Base-by-base conservation (phyloP, 2,329 filamentous ascomycete species). In the Calycina herbarum region DNA sequence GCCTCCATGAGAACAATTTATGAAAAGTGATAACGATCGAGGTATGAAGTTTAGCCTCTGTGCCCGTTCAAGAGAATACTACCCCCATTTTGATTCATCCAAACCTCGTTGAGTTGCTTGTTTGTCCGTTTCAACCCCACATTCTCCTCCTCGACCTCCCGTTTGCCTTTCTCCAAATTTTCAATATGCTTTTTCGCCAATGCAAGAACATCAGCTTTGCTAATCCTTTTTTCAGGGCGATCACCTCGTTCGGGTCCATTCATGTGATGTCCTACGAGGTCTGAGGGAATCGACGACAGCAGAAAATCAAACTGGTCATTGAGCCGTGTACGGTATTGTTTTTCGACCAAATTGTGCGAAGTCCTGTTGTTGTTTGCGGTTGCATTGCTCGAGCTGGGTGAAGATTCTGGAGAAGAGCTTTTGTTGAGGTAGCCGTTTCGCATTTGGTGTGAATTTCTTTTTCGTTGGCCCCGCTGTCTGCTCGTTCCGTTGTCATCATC, bases 121-220 rank as follows among this genome's bases (percentile, higher is more conserved):
- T 35, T 57, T 33, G 24, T 33, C 27, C 27, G 6, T 35, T 31
- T 35, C 27, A 57, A 35, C 10, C 13, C 56, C 56, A 33, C 10
- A n/a, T 57, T 57, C 15, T 57, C 56, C 20, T 27, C 8, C 24
- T 54, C 48, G 1, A 54, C 7, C 48, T 54, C 48, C 5, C 20
- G 48, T 24, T 54, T 54, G 13, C 20, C 20, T 35, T 57, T 33
- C 29, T 57, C n/a, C 56, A 57, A 33, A 35, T 7, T 57, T 15
- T 57, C 56, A 35, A 57, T 57, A n/a, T 57, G n/a, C 27, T 17
- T 20, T 57, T 57, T 57, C 20, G 56, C 56, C 29, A 57, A 57
- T 20, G n/a, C 27, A 31, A 57, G 31, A 11, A 57, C 56, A 57
- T 57, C 56, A 20, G 29, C 56, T 57, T 57, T 57, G 31, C 56